These are phyloP conservation scores for Pseudohalonectria lignicola DNA, from an alignment of 2,329 filamentous ascomycete genomes.

Conservation along the genomic window DNA sequence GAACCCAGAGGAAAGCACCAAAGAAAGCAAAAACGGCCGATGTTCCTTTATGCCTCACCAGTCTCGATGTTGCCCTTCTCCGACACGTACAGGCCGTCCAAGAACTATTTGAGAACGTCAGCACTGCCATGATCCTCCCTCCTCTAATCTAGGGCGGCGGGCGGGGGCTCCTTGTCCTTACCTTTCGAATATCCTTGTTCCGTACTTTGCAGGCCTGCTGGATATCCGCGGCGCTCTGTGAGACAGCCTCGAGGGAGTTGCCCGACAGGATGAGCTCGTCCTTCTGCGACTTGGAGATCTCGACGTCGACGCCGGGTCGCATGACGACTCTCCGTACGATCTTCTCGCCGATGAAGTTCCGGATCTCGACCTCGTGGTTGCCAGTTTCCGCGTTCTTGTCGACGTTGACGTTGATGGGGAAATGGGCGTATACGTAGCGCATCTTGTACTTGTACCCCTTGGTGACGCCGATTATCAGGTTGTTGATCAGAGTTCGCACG, in stretches of 20 bases:
- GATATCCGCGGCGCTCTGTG: constrained; percentile 96
- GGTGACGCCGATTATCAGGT: constrained; percentile 96
- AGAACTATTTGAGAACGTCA: constrained; percentile 52
- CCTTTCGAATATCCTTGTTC: constrained; percentile 99
- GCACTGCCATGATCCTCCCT: too few species aligned
- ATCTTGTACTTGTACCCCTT: constrained; percentile 99
- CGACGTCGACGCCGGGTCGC: constrained; percentile 82
- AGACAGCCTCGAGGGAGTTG: constrained; percentile 95
- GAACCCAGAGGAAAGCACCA: constrained; percentile 42
- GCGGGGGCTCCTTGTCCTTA: too few species aligned
- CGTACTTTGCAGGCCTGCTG: constrained; percentile 96
- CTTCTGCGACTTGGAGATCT: constrained; percentile 87
- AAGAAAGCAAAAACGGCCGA: constrained; percentile 17
- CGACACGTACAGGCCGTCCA: constrained; percentile 99
- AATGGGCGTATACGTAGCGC: constrained; percentile 99
- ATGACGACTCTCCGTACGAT: constrained; percentile 87
- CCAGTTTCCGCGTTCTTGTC: constrained; percentile 92
- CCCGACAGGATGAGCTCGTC: constrained; percentile 89
- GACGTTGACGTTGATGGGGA: constrained; percentile 99
- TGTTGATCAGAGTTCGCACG: constrained; percentile 96
- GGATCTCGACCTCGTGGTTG: constrained; percentile 88
- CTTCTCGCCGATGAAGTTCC: constrained; percentile 99
- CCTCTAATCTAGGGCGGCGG: too few species aligned
- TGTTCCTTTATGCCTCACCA: constrained; percentile 33
- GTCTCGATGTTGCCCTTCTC: constrained; percentile 93